Base-by-base conservation (phyloP, 176 grass and related monocot genomes). In the Musa schizocarpa region DNA sequence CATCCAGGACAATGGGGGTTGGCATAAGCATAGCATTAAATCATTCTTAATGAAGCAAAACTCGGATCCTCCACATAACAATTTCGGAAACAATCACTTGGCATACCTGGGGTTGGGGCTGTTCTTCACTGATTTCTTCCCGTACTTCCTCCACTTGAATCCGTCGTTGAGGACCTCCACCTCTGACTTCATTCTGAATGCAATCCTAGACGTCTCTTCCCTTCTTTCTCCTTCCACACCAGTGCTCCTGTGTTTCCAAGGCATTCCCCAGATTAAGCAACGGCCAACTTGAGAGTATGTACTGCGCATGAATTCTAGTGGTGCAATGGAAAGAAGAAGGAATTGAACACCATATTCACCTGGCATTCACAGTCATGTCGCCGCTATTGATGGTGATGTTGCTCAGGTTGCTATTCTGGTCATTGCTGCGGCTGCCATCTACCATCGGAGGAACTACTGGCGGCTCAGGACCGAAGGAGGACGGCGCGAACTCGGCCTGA, bases 111-210 rank as follows among this genome's bases (percentile, higher is more conserved):
- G 95, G 63, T 98, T 93, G 4, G 95, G 88, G 86, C 90, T 98
- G 82, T 93, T 93, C 82, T 98, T 98, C 75, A 98, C 90, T n/a
- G 95, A 92, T 57, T 94, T 99, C 86, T 99, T 99, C 64, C 95
- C 90, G 43, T 99, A 94, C 77, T 99, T 99, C 16, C 95, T 81
- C 95, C 90, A 99, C 80, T 92, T 99, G 80, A 91, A 98, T 14
- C 90, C 94, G 48, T 98, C 94, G 52, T 99, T 88, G 0, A 91
- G 70, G 25, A 91, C 84, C 82, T 98, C 95, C 61, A 82, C 29
- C 76, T 91, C 95, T 9, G 90, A 87, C 83, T 78, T 85, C 73
- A 86, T 98, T 78, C 95, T 75, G 82, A 98, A 98, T 62, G 95
- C 95, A 69, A 98, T 87, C 75, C 88, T 76, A 20, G 82, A 82